Base-by-base conservation (phyloP, 192 early-diverging fungal genomes). In the Chytriomyces sp. region DNA sequence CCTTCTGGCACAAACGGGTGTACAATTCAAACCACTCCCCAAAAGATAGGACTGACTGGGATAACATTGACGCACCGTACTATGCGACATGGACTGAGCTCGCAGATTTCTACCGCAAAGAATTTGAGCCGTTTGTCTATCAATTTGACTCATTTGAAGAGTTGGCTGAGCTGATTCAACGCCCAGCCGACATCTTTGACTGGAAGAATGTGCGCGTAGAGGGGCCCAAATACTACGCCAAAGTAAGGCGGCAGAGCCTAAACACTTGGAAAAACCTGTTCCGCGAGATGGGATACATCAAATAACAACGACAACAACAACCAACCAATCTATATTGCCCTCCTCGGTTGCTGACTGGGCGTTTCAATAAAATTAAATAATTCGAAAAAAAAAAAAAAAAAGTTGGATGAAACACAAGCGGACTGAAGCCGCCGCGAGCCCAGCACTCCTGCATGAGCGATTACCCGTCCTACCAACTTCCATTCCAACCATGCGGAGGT, bases 71-170 rank as follows among this genome's bases (percentile, higher is more conserved):
- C 20, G 53, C 13, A 20, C 16, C 53, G 20, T 57, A 57, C 53
- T 13, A 57, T 20, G 62, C 73, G 46, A 75, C n/a, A 24, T 69
- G 67, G 45, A 57, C 59, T 26, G 50, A 69, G 59, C 5, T 57
- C 1, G 26, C 10, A 16, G 67, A 69, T 57, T 69, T 57, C 67
- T 47, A 69, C 44, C 16, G 26, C 59, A 16, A 24, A 10, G 67
- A 69, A 47, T 61, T 69, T 57, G 16, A 16, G n/a, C 48, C 48
- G 18, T 69, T 69, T 26, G 48, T 69, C 2, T 69, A 69, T 44
- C 45, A 57, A 50, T 69, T 69, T 47, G 67, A 69, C 26, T 69
- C 45, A 26, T 50, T 69, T 45, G 67, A 45, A 26, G 67, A 69
- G 44, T 3, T 69, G 59, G 16, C 16, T 11, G 26, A 47, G 59